Conservation (phyloP, 1,284 basidiomycete genomes). For the Papiliotrema laurentii region DNA sequence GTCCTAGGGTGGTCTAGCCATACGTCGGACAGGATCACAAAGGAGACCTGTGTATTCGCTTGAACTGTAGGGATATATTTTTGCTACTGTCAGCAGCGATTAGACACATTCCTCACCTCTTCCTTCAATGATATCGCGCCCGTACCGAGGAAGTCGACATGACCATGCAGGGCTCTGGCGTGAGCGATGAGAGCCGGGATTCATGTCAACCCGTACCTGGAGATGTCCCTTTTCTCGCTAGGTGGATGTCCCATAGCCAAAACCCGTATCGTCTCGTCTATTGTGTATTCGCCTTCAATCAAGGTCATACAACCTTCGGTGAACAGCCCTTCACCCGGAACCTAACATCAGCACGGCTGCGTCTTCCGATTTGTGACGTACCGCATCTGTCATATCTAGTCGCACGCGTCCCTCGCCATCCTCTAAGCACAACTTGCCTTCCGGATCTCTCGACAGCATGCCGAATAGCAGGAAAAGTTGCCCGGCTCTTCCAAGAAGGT, state of each 20-base stretch:
- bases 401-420: conserved; percentile 88
- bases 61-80: conserved; percentile 43
- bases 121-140: conserved; percentile 88
- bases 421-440: conserved; percentile 85
- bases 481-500: conserved; percentile 84
- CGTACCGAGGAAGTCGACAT: conserved; percentile 90
- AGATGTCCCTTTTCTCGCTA: conserved; percentile 76
- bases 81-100: conserved; percentile 24
- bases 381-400: conserved; percentile 82
- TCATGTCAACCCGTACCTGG: too few relatives aligned
- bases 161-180: conserved; percentile 77
- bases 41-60: conserved; percentile 62
- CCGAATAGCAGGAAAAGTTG: conserved; percentile 91
- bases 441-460: conserved; percentile 83
- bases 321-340: conserved; percentile 92
- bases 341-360: conserved; percentile 51
- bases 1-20: conserved; percentile 76
- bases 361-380: conserved; percentile 47
- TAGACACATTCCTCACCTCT: conserved; percentile 60
- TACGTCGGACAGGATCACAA: conserved; percentile 89
- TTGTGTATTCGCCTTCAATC: conserved; percentile 93
- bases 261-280: conserved; percentile 81
- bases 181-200: not conserved
- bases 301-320: conserved; percentile 94
- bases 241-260: conserved; percentile 96